Conservation (phyloP, 306 rosid species). For the Acacia melanoxylon region DNA sequence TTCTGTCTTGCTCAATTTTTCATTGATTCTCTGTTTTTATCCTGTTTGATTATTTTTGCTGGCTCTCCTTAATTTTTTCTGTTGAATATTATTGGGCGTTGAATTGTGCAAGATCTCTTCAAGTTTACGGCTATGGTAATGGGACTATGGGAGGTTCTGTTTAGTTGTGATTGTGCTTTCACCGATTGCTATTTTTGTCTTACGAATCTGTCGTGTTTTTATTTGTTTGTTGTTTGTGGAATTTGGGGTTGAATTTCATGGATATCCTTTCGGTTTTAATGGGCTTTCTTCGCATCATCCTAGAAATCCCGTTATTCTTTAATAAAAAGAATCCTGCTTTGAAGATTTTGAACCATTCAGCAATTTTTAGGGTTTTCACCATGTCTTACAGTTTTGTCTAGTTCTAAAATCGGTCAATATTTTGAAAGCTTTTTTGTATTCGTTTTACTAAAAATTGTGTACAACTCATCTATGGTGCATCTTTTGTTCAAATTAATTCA, state of each 20-base stretch:
- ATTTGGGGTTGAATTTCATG: slow-evolving; percentile 9
- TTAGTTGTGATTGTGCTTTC: slow-evolving; percentile 23
- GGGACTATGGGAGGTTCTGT: slow-evolving; percentile 16
- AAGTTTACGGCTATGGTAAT: slow-evolving; percentile 31
- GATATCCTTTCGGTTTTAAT: slow-evolving; percentile 27
- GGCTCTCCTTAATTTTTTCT: neutral
- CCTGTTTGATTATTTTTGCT: slow-evolving; percentile 28
- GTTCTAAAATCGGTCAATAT: slow-evolving; percentile 23
- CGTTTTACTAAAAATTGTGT: slow-evolving; percentile 18
- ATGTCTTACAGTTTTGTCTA: slow-evolving; percentile 8
- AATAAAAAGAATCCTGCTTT: slow-evolving; percentile 12
- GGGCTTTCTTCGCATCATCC: neutral
- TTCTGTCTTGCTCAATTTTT: slow-evolving; percentile 8
- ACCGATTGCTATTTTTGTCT: slow-evolving; percentile 13
- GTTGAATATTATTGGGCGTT: slow-evolving; percentile 22
- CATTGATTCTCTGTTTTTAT: neutral
- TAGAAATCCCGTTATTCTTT: slow-evolving; percentile 19
- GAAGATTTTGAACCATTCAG: neutral
- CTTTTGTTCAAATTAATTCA: slow-evolving; percentile 24
- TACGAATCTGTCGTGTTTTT: slow-evolving; percentile 27
- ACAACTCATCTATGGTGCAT: neutral
- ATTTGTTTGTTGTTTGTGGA: slow-evolving; percentile 24
- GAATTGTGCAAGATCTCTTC: slow-evolving; percentile 55
- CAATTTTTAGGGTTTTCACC: slow-evolving; percentile 36
- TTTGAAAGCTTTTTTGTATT: neutral